Evolutionary conservation across 2,329 filamentous ascomycete genomes (phyloP), one percentile per base, ranked within the genome.

Genomic region (Trichoderma arundinaceum): DNA sequence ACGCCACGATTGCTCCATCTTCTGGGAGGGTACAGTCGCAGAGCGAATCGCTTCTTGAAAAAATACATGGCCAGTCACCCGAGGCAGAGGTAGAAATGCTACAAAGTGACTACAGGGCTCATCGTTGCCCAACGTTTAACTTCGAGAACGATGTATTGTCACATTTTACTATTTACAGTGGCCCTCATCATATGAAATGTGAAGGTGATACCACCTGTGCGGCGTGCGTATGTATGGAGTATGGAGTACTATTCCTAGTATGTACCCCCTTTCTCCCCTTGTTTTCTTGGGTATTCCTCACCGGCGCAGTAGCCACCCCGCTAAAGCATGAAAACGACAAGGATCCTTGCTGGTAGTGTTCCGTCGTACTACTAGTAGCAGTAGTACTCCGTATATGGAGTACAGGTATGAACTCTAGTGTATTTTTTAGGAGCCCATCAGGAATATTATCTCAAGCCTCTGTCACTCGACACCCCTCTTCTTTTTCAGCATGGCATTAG

Each of bases 1-100:
- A 49, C 67, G 68, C 66, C 68, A 69, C 67, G 56, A 51, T 46
- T 59, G 53, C 53, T 65, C 44, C 62, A 52, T 51, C 35, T 33
- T 48, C 38, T n/a, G 41, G 49, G 48, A 48, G 13, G 32, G 19
- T 15, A 33, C 33, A 54, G 41, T 32, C n/a, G 9, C 17, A 15
- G 5, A 28, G 19, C 60, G 39, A 54, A 54, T 32, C 28, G 19
- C 19, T 39, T 46, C 8, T 6, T 33, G 5, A 7, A 9, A 44
- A 38, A 17, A 4, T 12, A 22, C 32, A 43, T 13, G 60, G 5
- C 12, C 13, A 43, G 39, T 32, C 17, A 32, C 17, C 28, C n/a
- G 39, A 63, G 7, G 4, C 17, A n/a, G 6, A 44, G 10, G 15
- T 19, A 38, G 33, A 3, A n/a, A 15, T 38, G 17, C 32, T 35